Evolutionary conservation across 192 early-diverging fungal species (phyloP).

Genomic region (Gryganskiella cystojenkinii): DNA sequence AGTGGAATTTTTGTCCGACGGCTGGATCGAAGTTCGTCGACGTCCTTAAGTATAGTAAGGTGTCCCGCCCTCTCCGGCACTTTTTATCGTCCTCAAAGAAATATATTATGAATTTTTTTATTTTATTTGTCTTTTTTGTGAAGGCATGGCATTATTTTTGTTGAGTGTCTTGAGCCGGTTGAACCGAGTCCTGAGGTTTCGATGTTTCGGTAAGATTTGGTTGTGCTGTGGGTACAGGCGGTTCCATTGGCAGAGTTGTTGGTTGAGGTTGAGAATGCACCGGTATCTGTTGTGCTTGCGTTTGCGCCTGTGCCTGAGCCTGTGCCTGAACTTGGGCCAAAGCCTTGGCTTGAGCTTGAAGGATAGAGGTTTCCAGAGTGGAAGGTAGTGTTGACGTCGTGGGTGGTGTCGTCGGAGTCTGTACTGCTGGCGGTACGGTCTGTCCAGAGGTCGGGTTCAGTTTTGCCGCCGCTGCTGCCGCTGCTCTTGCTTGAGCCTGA

Average conservation of each 20-base stretch:
- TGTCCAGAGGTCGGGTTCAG: background rate
- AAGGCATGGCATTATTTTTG: too few relatives aligned
- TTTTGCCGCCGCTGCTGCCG: conserved; percentile 1
- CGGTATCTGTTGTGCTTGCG: background rate
- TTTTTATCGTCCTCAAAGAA: too few relatives aligned
- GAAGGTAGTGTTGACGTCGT: conserved; percentile 11
- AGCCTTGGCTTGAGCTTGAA: conserved; percentile 18
- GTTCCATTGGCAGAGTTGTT: too few relatives aligned
- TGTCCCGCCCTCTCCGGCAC: too few relatives aligned
- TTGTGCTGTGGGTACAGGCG: too few relatives aligned
- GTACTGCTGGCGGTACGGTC: background rate
- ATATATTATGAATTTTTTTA: too few relatives aligned
- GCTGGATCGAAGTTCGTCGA: conserved; percentile 49
- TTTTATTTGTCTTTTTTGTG: too few relatives aligned
- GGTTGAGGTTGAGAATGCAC: too few relatives aligned
- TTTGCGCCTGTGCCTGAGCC: background rate
- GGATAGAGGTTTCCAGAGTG: background rate
- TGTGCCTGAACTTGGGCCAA: conserved; percentile 12
- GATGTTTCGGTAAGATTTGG: too few relatives aligned
- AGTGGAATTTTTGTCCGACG: conserved; percentile 45
- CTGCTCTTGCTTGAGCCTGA: conserved; percentile 29
- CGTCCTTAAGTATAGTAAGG: background rate
- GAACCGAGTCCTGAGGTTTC: too few relatives aligned
- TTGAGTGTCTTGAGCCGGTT: too few relatives aligned
- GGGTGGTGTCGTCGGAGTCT: background rate